Conservation (phyloP, 768 basidiomycete genomes). For the Infundibulicybe gibba region DNA sequence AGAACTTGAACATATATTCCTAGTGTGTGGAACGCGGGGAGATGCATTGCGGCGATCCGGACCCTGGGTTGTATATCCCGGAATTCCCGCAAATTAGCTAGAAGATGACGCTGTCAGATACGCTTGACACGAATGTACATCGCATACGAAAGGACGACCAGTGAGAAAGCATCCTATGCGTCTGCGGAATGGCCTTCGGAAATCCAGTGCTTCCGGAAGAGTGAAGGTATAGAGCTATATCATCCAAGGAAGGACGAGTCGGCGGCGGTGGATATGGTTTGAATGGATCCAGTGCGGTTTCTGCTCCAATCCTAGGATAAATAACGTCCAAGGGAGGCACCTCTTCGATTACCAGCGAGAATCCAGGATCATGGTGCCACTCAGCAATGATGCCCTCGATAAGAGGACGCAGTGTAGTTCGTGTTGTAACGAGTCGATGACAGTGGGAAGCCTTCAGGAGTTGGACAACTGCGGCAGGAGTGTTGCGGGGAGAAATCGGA, state of each 20-base stretch:
- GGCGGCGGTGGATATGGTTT: constrained; percentile 11
- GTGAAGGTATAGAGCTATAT: constrained; percentile 31
- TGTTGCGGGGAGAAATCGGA: no score
- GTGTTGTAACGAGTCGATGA: constrained; percentile 27
- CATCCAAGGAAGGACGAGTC: no score
- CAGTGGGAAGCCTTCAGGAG: no score
- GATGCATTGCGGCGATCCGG: no score
- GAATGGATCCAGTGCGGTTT: no score
- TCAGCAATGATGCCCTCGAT: constrained; percentile 16
- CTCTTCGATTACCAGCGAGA: constrained; percentile 11
- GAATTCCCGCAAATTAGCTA: constrained; percentile 18
- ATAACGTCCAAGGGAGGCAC: constrained; percentile 11
- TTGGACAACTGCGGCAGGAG: no score
- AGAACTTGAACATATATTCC: constrained; percentile 28
- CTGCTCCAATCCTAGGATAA: no score
- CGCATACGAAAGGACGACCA: no score
- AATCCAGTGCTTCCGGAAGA: constrained; percentile 37
- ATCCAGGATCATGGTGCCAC: constrained; percentile 4
- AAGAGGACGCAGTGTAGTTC: constrained; percentile 15
- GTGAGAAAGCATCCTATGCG: no score
- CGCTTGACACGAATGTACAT: no score
- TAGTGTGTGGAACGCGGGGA: constrained; percentile 28
- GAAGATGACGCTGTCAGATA: no score
- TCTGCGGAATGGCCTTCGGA: constrained; percentile 25
- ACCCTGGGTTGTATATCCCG: constrained; percentile 14